Conservation (phyloP, 2,329 filamentous ascomycete species). For the Pseudocercospora pini-densiflorae region DNA sequence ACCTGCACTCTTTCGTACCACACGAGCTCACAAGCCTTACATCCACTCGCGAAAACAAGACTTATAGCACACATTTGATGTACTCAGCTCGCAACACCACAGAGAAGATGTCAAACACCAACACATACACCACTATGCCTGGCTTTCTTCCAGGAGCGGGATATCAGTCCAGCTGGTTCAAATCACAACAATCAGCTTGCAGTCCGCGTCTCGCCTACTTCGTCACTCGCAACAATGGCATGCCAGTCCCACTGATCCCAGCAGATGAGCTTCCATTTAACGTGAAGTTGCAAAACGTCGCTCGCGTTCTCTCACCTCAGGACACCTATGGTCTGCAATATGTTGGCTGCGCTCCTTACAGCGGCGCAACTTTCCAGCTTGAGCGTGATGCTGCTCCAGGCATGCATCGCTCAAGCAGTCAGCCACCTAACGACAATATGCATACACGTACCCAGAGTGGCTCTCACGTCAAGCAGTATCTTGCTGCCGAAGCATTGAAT, state of each 20-base stretch:
- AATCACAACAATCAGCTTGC: slow-evolving; percentile 1
- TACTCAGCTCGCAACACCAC: not conserved
- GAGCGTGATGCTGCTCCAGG: slow-evolving; percentile 18
- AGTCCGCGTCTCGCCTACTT: slow-evolving; percentile 40
- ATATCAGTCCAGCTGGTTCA: slow-evolving; percentile 12
- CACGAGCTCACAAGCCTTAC: not conserved
- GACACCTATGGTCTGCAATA: slow-evolving; percentile 38
- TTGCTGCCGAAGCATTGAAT: slow-evolving; percentile 30
- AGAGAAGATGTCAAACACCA: slow-evolving; percentile 11
- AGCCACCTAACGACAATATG: slow-evolving; percentile 19
- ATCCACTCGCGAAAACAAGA: not conserved
- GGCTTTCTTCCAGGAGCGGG: slow-evolving; percentile 12
- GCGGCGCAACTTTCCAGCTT: slow-evolving; percentile 33
- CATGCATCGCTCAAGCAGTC: slow-evolving; percentile 26
- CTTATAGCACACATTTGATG: slow-evolving; percentile 5
- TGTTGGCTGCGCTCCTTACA: slow-evolving; percentile 35
- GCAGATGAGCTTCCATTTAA: slow-evolving; percentile 49
- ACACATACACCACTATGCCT: slow-evolving; percentile 14
- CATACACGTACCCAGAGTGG: slow-evolving; percentile 27
- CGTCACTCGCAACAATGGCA: slow-evolving; percentile 43
- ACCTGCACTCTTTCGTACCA: slow-evolving; percentile 7
- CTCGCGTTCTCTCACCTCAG: slow-evolving; percentile 40
- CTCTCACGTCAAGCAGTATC: slow-evolving; percentile 22
- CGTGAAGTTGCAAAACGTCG: slow-evolving; percentile 44
- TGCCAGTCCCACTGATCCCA: slow-evolving; percentile 47